phyloP scores from a whole-genome alignment of 108 stramenopile genomes.

The Skeletonema potamos region DNA sequence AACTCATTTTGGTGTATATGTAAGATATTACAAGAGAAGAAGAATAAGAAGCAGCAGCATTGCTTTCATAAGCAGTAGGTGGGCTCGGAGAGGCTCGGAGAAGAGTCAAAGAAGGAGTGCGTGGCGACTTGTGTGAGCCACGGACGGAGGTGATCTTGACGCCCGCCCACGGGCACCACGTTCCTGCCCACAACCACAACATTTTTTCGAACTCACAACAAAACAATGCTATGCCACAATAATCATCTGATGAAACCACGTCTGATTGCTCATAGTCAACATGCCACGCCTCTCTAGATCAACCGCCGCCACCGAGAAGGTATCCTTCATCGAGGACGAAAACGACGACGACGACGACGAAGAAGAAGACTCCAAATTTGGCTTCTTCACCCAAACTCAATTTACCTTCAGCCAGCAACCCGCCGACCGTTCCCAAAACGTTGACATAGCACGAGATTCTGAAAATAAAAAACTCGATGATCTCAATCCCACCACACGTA shows the following conservation, averaged over 20 bases:
- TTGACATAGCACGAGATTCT: slow-evolving; percentile 39
- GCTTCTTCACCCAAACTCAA: slow-evolving; percentile 1
- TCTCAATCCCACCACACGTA: slow-evolving; percentile 49
- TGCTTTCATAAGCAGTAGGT: too few relatives aligned
- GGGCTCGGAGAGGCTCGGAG: too few relatives aligned
- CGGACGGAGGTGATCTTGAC: too few relatives aligned
- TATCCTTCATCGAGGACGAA: background rate
- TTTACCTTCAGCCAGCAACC: slow-evolving; percentile 57
- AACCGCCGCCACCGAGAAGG: background rate
- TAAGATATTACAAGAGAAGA: too few relatives aligned
- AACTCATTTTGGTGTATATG: background rate
- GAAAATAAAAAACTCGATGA: slow-evolving; percentile 60
- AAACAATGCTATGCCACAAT: too few relatives aligned
- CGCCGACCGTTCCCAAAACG: slow-evolving; percentile 65
- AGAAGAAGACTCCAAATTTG: background rate
- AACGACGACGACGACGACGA: background rate
- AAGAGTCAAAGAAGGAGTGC: too few relatives aligned
- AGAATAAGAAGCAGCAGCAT: too few relatives aligned
- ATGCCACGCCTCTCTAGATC: background rate
- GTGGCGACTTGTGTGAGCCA: too few relatives aligned
- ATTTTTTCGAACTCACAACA: background rate
- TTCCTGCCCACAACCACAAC: too few relatives aligned
- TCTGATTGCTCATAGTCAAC: too few relatives aligned
- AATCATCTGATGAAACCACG: background rate
- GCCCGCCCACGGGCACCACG: too few relatives aligned